These are phyloP conservation scores for Phytophthora cactorum DNA, from an alignment of 352 stramenopile species.

Conservation along the genomic window DNA sequence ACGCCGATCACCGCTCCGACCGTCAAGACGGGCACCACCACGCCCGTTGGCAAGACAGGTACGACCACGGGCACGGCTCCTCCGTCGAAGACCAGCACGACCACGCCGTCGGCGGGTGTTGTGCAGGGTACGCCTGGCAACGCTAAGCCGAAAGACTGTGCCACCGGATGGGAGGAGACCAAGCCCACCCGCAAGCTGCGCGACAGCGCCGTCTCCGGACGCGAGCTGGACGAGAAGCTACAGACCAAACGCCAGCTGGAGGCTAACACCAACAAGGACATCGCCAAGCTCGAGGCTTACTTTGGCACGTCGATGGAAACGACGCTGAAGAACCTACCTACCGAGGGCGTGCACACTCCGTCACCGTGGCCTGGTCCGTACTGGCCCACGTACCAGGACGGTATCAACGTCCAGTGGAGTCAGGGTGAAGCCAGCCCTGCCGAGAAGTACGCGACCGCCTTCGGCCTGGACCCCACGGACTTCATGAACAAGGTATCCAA, in stretches of 20 bases:
- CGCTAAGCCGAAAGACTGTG: constrained; percentile 17
- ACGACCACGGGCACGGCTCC: too few relatives aligned
- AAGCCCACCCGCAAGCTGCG: constrained; percentile 6
- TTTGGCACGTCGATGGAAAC: constrained; percentile 32
- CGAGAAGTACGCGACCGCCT: constrained; percentile 58
- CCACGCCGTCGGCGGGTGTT: too few relatives aligned
- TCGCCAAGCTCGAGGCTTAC: constrained; percentile 33
- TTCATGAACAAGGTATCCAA: constrained; percentile 50
- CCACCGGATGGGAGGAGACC: constrained; percentile 26
- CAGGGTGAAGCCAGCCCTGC: constrained; percentile 24
- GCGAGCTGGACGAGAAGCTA: too few relatives aligned
- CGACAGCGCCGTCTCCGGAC: too few relatives aligned
- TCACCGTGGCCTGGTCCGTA: constrained; percentile 60
- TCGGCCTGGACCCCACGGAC: constrained; percentile 36
- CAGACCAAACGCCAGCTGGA: background rate
- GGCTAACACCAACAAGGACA: constrained; percentile 25
- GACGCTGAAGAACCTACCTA: constrained; percentile 33
- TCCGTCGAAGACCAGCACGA: too few relatives aligned
- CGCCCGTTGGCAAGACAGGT: too few relatives aligned
- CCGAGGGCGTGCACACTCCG: constrained; percentile 8
- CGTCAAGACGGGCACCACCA: too few relatives aligned
- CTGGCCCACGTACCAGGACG: constrained; percentile 65
- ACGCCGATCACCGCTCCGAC: too few relatives aligned
- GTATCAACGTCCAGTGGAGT: constrained; percentile 55
- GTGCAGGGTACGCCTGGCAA: too few relatives aligned